phyloP scores from a whole-genome alignment of 371 early-diverging fungal species.

The Blakeslea trispora region DNA sequence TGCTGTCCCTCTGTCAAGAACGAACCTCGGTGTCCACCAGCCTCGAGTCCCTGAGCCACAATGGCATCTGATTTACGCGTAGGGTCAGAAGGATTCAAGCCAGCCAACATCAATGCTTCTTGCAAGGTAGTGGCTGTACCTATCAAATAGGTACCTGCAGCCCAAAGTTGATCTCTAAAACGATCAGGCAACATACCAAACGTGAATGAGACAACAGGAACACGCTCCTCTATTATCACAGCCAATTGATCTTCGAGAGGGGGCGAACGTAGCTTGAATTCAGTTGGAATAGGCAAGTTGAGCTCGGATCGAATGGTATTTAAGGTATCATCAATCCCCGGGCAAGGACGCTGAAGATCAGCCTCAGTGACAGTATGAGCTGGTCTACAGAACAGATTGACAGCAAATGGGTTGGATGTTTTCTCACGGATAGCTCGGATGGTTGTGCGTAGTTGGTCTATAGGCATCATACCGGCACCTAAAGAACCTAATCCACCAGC shows the following conservation, averaged over 20 bases:
- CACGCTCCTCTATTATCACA: conserved; percentile 42
- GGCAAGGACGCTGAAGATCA: conserved; percentile 33
- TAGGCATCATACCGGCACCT: conserved; percentile 39
- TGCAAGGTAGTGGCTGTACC: conserved; percentile 48
- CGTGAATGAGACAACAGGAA: conserved; percentile 48
- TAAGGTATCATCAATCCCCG: conserved; percentile 24
- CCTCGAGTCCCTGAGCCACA: conserved; percentile 46
- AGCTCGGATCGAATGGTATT: conserved; percentile 36
- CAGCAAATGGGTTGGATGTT: conserved; percentile 40
- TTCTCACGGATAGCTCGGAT: conserved; percentile 36
- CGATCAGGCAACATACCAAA: conserved; percentile 44
- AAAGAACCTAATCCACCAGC: conserved; percentile 46
- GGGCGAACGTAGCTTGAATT: conserved; percentile 37
- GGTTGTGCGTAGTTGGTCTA: conserved; percentile 28
- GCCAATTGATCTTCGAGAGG: conserved; percentile 40
- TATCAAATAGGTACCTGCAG: conserved; percentile 39
- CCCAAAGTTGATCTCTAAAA: conserved; percentile 23
- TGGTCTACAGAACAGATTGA: conserved; percentile 45
- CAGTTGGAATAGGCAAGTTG: conserved; percentile 24
- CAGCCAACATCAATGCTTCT: conserved; percentile 39
- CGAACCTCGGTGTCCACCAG: conserved; percentile 49
- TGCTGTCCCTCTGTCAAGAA: conserved; percentile 24
- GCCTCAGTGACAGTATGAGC: conserved; percentile 15
- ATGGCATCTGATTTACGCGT: conserved; percentile 42
- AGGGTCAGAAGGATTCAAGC: conserved; percentile 16